These are phyloP conservation scores for Pseudocercospora fuligena DNA, from an alignment of 2,329 filamentous ascomycete species.

Conservation along the genomic window DNA sequence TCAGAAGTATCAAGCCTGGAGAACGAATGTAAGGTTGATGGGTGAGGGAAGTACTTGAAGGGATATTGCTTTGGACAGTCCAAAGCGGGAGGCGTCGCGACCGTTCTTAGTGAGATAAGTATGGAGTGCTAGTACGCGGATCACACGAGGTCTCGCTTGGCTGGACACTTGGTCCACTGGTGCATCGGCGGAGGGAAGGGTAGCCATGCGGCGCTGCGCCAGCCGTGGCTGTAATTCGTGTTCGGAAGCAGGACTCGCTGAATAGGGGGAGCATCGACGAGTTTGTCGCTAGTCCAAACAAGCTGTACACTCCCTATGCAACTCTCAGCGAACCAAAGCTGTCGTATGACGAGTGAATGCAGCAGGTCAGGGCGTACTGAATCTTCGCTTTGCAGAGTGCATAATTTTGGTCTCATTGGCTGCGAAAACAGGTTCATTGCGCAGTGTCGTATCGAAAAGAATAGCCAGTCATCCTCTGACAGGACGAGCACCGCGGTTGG, in stretches of 20 bases:
- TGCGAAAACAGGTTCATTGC: constrained; percentile 1
- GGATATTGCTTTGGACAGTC: background rate
- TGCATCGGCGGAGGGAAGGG: constrained; percentile 5
- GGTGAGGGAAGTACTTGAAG: background rate
- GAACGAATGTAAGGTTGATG: background rate
- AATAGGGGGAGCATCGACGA: constrained; percentile 20
- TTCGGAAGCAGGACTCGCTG: constrained; percentile 14
- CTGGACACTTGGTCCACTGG: constrained; percentile 10
- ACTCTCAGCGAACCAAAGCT: constrained; percentile 3
- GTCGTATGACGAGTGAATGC: background rate
- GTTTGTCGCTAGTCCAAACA: constrained; percentile 11
- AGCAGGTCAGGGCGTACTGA: background rate
- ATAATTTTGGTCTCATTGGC: constrained; percentile 8
- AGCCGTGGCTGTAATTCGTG: constrained; percentile 15
- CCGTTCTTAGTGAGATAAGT: constrained; percentile 17
- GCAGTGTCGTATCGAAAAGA: constrained; percentile 10
- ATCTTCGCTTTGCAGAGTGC: constrained; percentile 1
- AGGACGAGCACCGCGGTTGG: background rate
- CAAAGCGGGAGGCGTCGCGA: constrained; percentile 22
- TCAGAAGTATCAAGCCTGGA: constrained; percentile 3
- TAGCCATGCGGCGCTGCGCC: constrained; percentile 7
- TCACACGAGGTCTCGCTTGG: constrained; percentile 26
- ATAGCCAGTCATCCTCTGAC: constrained; percentile 7
- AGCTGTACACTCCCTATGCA: constrained; percentile 1
- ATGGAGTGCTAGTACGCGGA: constrained; percentile 15